Base-by-base conservation (phyloP, 2,329 filamentous ascomycete species). In the Chlorencoelia australis region DNA sequence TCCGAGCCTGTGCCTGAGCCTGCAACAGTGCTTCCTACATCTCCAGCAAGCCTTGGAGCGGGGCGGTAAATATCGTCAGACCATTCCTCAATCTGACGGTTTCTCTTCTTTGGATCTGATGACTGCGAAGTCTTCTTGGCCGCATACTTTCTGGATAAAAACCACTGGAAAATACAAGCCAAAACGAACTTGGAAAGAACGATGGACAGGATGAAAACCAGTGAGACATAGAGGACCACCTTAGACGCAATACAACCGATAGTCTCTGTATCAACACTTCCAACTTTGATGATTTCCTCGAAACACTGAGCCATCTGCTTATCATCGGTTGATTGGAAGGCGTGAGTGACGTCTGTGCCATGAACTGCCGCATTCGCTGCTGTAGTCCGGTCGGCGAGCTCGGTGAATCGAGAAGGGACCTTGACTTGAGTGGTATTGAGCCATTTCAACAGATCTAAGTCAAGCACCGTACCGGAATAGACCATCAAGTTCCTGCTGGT, bases 231-330 rank as follows among this genome's bases (percentile, higher is more conserved):
- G 28, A 98, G 77, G 3, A 98, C 91, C 17, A 98, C 88, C 63
- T 94, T 83, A 46, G 89, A 94, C 2, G 91, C 91, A 58, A 98
- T 98, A 64, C 91, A 98, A 11, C 91, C 91, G 32, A 98, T 83
- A 5, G 85, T 94, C 51, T 94, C 88, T 0, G 91, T 96, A 54
- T 98, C 93, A 42, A 98, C 82, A 9, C 82, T 88, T 40, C 91
- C 91, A 34, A 98, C 91, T 59, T 89, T 94, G 71, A 94, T 86
- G 46, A 93, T 94, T 53, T 98, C 79, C 44, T 87, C 77, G 45
- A 98, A 76, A 59, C 91, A 98, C 56, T 86, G 75, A 9, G 83
- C 88, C 33, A 89, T 69, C 47, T 76, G 70, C 67, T 89, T 95
- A 53, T 95, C 87, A 2, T 69, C 63, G 6, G 75, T 69, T 1